These are phyloP conservation scores for Cryptosporidium sp. DNA, from an alignment of 169 alveolate genomes.

Conservation along the genomic window DNA sequence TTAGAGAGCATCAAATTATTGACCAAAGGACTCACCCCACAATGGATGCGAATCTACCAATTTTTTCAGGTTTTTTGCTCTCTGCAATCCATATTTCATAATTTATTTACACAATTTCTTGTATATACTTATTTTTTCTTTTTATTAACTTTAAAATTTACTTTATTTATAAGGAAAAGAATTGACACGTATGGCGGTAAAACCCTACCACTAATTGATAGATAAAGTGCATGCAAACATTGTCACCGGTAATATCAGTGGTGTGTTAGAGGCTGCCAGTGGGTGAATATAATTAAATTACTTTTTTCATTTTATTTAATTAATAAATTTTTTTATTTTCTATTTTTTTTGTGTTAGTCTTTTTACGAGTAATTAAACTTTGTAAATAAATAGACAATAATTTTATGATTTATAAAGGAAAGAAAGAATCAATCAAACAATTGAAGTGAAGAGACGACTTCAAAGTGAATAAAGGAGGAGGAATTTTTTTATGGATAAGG, in stretches of 20 bases:
- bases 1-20: slow-evolving; percentile 66
- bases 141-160: not conserved
- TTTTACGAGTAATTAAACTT: not conserved
- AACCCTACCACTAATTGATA: slow-evolving; percentile 1
- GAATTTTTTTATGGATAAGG: not conserved
- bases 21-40: slow-evolving; percentile 74
- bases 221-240: slow-evolving; percentile 21
- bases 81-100: slow-evolving; percentile 59
- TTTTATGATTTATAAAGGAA: not conserved
- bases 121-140: not conserved
- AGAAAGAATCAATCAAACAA: not conserved
- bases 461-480: not conserved
- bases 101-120: not conserved
- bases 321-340: not conserved
- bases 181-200: slow-evolving; percentile 46
- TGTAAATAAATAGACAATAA: not conserved
- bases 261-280: slow-evolving; percentile 1
- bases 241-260: slow-evolving; percentile 28
- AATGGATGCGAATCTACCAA: slow-evolving; percentile 72
- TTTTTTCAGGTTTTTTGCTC: slow-evolving; percentile 61
- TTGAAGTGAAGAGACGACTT: not conserved
- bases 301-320: not conserved
- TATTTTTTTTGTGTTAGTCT: not conserved
- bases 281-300: slow-evolving; percentile 2
- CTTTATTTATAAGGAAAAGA: not conserved